These are phyloP conservation scores for Colletotrichum theobromicola DNA, from an alignment of 2,329 filamentous ascomycete genomes.

Conservation along the genomic window DNA sequence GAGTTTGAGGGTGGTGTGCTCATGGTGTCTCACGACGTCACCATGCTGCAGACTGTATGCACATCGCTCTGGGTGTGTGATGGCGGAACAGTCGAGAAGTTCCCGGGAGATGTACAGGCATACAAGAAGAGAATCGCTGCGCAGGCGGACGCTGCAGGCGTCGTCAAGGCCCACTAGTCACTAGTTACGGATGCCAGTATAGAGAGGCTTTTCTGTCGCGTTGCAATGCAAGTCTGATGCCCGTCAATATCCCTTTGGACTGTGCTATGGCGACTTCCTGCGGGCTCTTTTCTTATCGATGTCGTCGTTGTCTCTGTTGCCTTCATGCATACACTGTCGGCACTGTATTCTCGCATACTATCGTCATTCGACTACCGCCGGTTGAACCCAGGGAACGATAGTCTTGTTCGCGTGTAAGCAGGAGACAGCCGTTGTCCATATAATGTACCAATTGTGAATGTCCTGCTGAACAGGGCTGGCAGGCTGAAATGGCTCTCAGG, in stretches of 20 bases:
- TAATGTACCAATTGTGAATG: neutral
- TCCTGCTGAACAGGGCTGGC: neutral
- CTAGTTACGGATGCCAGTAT: neutral
- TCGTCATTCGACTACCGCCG: neutral
- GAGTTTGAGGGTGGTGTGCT: conserved; percentile 93
- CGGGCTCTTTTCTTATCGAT: too few relatives aligned
- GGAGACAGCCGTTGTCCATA: neutral
- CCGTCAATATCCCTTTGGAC: neutral
- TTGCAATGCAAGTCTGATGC: neutral
- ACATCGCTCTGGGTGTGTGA: conserved; percentile 97
- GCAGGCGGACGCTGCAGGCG: conserved; percentile 87
- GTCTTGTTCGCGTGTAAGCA: neutral
- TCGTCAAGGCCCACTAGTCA: conserved; percentile 70
- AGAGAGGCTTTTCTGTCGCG: neutral
- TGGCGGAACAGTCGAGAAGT: conserved; percentile 91
- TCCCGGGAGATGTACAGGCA: conserved; percentile 90
- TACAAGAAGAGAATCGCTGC: conserved; percentile 97
- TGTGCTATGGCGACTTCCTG: neutral
- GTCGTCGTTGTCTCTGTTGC: too few relatives aligned
- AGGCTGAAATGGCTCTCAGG: conserved; percentile 1
- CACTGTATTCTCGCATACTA: neutral
- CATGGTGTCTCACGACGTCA: conserved; percentile 99
- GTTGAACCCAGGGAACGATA: neutral
- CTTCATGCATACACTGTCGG: neutral
- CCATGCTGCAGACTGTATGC: conserved; percentile 97